A percentile compares a stretch with the other conserved stretches of the same genome.
Conservation (phyloP, 805 yeast genomes). For the Barnettozyma salicaria region DNA sequence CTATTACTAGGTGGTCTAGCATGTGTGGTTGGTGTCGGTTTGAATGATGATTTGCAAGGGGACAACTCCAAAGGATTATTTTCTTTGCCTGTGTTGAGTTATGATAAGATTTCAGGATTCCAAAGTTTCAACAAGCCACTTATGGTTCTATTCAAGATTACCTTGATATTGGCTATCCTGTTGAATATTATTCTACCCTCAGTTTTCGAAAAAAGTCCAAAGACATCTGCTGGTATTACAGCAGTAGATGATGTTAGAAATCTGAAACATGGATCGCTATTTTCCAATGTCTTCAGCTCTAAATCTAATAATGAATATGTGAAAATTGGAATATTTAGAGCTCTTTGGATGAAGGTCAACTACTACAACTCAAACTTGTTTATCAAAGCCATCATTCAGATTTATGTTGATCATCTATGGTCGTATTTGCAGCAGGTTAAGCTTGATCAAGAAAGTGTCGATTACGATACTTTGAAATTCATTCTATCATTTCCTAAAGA, state of each 20-base stretch:
- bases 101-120: slow-evolving; percentile 25
- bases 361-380: slow-evolving; percentile 17
- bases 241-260: slow-evolving; percentile 21
- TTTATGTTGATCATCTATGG: slow-evolving; percentile 27
- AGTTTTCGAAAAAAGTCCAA: slow-evolving; percentile 12
- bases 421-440: slow-evolving; percentile 20
- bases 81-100: slow-evolving; percentile 39
- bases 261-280: slow-evolving; percentile 14
- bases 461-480: slow-evolving; percentile 24
- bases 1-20: slow-evolving; percentile 59
- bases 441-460: slow-evolving; percentile 13
- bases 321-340: slow-evolving; percentile 24
- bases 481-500: slow-evolving; percentile 22
- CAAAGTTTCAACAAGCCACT: slow-evolving; percentile 25
- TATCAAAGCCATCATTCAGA: slow-evolving; percentile 15
- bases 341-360: slow-evolving; percentile 19
- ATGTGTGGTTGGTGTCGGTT: slow-evolving; percentile 55
- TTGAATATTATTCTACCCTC: slow-evolving; percentile 24
- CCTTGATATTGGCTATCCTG: slow-evolving; percentile 25
- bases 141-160: slow-evolving; percentile 24
- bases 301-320: slow-evolving; percentile 21
- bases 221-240: neutral
- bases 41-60: slow-evolving; percentile 45
- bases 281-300: slow-evolving; percentile 15
- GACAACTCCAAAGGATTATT: slow-evolving; percentile 39